Base-by-base conservation (phyloP, 2,329 filamentous ascomycete species). In the Colletotrichum phormii region DNA sequence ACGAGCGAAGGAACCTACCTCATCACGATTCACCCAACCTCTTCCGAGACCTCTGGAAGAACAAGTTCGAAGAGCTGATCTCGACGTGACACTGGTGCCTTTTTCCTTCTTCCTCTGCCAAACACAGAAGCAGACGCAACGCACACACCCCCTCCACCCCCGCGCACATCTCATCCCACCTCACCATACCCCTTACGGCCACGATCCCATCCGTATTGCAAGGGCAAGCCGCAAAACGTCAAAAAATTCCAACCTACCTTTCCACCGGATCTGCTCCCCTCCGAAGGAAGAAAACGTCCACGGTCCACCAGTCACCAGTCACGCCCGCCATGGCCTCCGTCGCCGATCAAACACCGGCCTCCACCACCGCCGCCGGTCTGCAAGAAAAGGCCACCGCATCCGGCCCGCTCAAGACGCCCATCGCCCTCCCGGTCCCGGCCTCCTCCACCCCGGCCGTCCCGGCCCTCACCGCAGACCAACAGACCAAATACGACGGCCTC, bases 401-500 rank as follows among this genome's bases (percentile, higher is more conserved):
- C 53, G 71, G 58, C 49, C 71, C 79, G 8, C 76, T 85, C 55
- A 84, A 84, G 77, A 91, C 87, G 55, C 92, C 92, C 42, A 86
- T 94, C 75, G 81, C 83, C n/a, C 79, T 82, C 9, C 92, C 92
- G 2, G 82, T 88, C 2, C 83, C 92, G 2, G 84, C 84, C 46
- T 88, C 89, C 80, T 89, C 88, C 71, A 90, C 93, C 3, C 80
- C 85, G 13, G 80, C 89, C 6, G 86, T 87, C 11, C 82, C 89
- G 6, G 82, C 88, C 71, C 89, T 98, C 77, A 95, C 92, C 12
- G 79, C 89, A 11, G 95, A 97, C 46, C 94, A 98, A 83, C 84
- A 94, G 80, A 81, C 87, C 76, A 98, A 98, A 84, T 98, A 98
- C 84, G 89, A 92, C 55, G 86, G 90, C 75, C 87, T 98, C 63